Base-by-base conservation (phyloP, 2,329 filamentous ascomycete species). In the Aspergillus sp. region DNA sequence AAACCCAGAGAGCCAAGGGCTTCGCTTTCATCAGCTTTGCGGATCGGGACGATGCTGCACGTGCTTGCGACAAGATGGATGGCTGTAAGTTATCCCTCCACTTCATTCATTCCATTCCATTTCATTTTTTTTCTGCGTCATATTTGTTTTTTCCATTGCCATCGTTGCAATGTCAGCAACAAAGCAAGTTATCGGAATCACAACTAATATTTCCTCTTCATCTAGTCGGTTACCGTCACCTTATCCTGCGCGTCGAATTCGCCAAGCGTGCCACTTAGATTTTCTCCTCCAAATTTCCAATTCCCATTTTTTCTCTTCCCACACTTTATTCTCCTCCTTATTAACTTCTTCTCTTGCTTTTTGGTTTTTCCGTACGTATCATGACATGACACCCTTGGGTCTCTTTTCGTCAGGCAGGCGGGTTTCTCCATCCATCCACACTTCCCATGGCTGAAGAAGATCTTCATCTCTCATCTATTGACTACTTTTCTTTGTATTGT, bases 21-120 rank as follows among this genome's bases (percentile, higher is more conserved):
- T 99, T 99, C 77, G 96, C 96, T 25, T 99, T 99, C 78, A 96
- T 99, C 84, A 96, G 91, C 79, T 99, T 95, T 75, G 91, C 90
- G 62, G 95, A 99, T 78, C 85, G 95, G 69, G 80, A 84, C 68
- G 95, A 99, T 78, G 95, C 95, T 68, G 90, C 91, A 70, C 91
- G 90, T 82, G 95, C 95, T 42, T 96, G 91, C 82, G 89, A 90
- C 81, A 97, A 96, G 86, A 94, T 99, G 91, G 95, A 99, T 80
- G 95, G 95, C 73, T 97, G 83, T 86, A 82, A 77, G 83, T 82
- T 64, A 41, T 50, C 25, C 17, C 41, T 41, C 27, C 38, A 60
- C n/a, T 30, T 39, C 60, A 25, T 25, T 27, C 50, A 5, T 13
- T 50, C 8, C 8, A 8, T 27, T 8, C 7, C 39, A 59, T 23